Evolutionary conservation across 2,329 filamentous ascomycete species (phyloP).

Genomic region (Beauveria asiatica): DNA sequence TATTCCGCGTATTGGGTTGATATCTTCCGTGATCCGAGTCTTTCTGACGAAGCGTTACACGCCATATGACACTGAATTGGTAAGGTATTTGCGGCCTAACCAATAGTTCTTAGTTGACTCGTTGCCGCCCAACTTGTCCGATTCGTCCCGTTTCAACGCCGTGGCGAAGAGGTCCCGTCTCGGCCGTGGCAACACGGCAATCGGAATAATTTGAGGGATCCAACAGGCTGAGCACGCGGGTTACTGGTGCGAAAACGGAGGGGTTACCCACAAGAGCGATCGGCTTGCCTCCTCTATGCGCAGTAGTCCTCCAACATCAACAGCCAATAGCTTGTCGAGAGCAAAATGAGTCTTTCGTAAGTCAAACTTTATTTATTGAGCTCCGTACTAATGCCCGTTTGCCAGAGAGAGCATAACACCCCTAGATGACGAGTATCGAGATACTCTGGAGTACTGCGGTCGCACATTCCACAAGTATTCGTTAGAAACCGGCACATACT

Average conservation of each 20-base stretch:
- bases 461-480: slow-evolving; percentile 61
- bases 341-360: slow-evolving; percentile 2
- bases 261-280: background rate
- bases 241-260: background rate
- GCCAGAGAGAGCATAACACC: slow-evolving; percentile 40
- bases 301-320: background rate
- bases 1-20: background rate
- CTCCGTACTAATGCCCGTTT: background rate
- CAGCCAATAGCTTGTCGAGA: background rate
- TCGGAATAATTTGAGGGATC: background rate
- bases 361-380: background rate
- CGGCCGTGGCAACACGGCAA: background rate
- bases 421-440: slow-evolving; percentile 49
- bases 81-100: background rate
- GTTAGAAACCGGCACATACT: slow-evolving; percentile 55
- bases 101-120: background rate
- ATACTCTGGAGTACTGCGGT: slow-evolving; percentile 52
- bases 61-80: background rate
- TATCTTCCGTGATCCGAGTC: background rate
- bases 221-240: background rate
- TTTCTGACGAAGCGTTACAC: background rate
- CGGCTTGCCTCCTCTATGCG: background rate
- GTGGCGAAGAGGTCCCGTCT: background rate
- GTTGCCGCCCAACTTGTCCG: background rate
- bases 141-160: background rate